Base-by-base conservation (phyloP, 345 rosid genomes). In the Populus pruinosa region DNA sequence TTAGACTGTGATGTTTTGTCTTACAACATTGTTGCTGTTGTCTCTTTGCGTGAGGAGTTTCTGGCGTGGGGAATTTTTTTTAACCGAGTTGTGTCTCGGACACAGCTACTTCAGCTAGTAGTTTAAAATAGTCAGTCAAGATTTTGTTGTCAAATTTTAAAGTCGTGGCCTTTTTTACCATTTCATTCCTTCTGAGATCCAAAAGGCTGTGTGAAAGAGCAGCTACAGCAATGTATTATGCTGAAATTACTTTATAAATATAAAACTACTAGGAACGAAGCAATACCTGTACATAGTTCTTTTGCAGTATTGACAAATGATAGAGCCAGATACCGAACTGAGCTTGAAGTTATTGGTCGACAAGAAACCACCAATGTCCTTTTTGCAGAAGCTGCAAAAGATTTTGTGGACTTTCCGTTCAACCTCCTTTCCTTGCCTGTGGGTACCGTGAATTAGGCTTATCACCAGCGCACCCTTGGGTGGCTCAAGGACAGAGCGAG, bases 331-430 rank as follows among this genome's bases (percentile, higher is more conserved):
- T 14, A 12, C 71, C 1, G 66, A 50, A 3, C 20, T 75, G 50
- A 75, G 65, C 64, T n/a, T 78, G 75, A 78, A 56, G 74, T 78
- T 76, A 8, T 39, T 75, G 4, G 14, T 76, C 17, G 76, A 82
- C 11, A 47, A 69, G 38, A 71, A 76, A 61, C 10, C 18, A 35
- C 61, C 25, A 83, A 8, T 72, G 76, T 83, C 8, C 33, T 76
- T 0, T 83, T 74, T 67, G 82, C 86, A 0, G 87, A 87, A 69
- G 79, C 81, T 0, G 79, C 81, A 3, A 84, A 84, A 67, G 83
- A 79, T 5, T 77, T 84, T 20, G 82, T 86, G 5, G 87, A 84
- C 74, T 84, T 81, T 61, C 81, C 84, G 2, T 80, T 85, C 66
- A 23, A 21, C 63, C 39, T 82, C 4, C 71, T 76, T 5, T 70